phyloP scores from a whole-genome alignment of 176 grass and related monocot genomes.

The Aegilops umbellulata region DNA sequence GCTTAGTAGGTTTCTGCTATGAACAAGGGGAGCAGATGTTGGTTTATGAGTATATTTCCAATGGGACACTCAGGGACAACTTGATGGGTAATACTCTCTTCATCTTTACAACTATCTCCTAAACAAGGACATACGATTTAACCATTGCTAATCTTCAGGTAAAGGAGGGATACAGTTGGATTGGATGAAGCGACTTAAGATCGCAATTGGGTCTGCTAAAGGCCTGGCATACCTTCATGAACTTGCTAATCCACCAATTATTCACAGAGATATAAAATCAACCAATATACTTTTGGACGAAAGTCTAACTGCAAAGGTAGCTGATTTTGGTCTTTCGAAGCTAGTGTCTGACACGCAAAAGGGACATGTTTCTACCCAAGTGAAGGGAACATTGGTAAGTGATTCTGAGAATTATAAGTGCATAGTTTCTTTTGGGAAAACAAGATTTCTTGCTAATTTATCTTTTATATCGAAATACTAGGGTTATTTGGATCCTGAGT shows the following conservation, averaged over 20 bases:
- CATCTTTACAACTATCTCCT: neutral
- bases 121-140: conserved; percentile 15
- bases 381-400: conserved; percentile 75
- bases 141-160: conserved; percentile 38
- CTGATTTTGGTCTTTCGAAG: conserved; percentile 84
- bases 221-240: conserved; percentile 79
- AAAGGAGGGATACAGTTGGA: conserved; percentile 38
- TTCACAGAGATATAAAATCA: conserved; percentile 79
- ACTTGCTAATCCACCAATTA: conserved; percentile 72
- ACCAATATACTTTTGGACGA: conserved; percentile 77
- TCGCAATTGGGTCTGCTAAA: conserved; percentile 60
- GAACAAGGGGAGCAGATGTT: conserved; percentile 79
- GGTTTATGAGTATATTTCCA: conserved; percentile 70
- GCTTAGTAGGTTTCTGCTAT: conserved; percentile 68
- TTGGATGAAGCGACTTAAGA: conserved; percentile 59
- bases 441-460: neutral
- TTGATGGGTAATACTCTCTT: conserved; percentile 52
- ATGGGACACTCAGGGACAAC: conserved; percentile 64
- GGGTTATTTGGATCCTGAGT: conserved; percentile 84
- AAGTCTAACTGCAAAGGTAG: conserved; percentile 62
- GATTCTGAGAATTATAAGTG: conserved; percentile 12
- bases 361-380: conserved; percentile 69
- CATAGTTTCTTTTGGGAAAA: neutral
- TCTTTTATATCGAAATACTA: conserved; percentile 33
- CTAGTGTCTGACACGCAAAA: conserved; percentile 51